phyloP scores from a whole-genome alignment of 257 asterid species.

The Linaria vulgaris region DNA sequence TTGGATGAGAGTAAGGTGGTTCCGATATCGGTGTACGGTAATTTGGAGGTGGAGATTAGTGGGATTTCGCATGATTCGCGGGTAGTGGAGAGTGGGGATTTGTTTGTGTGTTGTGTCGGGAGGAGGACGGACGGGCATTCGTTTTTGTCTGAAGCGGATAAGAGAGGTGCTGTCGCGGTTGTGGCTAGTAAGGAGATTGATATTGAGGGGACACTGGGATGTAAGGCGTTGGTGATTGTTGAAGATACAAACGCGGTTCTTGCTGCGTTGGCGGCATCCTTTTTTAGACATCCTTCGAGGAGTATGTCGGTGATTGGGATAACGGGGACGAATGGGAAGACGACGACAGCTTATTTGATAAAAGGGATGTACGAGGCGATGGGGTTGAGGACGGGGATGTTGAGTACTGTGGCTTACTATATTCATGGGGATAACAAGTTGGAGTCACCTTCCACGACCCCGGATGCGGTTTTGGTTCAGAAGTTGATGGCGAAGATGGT shows the following conservation, averaged over 20 bases:
- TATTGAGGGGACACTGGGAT: conserved; percentile 77
- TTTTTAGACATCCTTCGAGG: conserved; percentile 78
- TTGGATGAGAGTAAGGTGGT: conserved; percentile 89
- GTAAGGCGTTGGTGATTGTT: conserved; percentile 85
- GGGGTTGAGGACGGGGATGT: conserved; percentile 93
- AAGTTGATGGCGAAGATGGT: conserved; percentile 88
- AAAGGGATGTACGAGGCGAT: conserved; percentile 91
- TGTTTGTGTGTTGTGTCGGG: conserved; percentile 81
- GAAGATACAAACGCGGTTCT: conserved; percentile 76
- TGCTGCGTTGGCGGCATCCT: conserved; percentile 72
- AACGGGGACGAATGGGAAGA: conserved; percentile 82
- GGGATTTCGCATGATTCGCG: conserved; percentile 92
- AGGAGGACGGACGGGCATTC: conserved; percentile 69
- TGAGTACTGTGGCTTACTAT: conserved; percentile 70
- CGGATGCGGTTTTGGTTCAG: conserved; percentile 80
- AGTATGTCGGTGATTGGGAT: conserved; percentile 77
- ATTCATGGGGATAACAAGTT: conserved; percentile 81
- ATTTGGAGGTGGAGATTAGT: conserved; percentile 69
- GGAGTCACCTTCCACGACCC: conserved; percentile 46
- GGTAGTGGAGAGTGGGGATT: conserved; percentile 82
- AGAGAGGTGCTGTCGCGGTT: conserved; percentile 93
- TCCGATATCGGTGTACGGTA: conserved; percentile 75
- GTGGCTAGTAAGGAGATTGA: conserved; percentile 91
- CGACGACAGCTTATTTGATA: conserved; percentile 59
- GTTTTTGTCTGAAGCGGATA: conserved; percentile 79